Evolutionary conservation across 345 rosid species (phyloP), one percentile per base, ranked within the genome.

Genomic region (Gossypium rotundifolium): DNA sequence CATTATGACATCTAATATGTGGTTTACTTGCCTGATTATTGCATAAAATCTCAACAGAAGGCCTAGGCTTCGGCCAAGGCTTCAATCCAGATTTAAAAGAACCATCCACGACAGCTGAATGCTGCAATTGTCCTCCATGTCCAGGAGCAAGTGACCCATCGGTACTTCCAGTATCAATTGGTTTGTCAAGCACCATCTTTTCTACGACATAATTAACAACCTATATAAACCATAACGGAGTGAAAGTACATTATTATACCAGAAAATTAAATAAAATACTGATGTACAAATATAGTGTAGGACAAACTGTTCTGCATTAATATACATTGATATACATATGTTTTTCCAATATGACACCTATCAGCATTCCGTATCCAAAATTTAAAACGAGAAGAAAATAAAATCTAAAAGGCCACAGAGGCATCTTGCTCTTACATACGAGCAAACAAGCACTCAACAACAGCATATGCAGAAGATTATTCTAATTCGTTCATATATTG

Each of bases 121-220:
- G 91, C 71, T 83, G 97, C 48, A 87, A 70, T 54, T 75, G 91
- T 49, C 97, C 97, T 75, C 91, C 85, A 74, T 77, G 80, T 77
- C 89, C 88, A 70, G 94, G 86, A 78, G 81, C 83, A 72, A 88
- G 82, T 22, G 91, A 74, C 77, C 88, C 93, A 72, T 88, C 96
- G 38, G 85, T 33, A 77, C 74, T 84, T 67, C 40, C 83, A 78
- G 81, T 74, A 76, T 93, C 98, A 79, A 83, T 68, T 14, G 99
- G 88, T 75, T 82, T 93, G 82, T 95, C 99, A 60, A 89, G 87
- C 55, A 91, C 86, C 94, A 91, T 88, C 82, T 95, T 95, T 81
- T 95, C 99, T 63, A 87, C 25, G 14, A 95, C 98, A 84, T 95
- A 95, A 84, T 88, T 93, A 61, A 94, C 88, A 83, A 95, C 99